A percentile compares a stretch with the other conserved stretches of the same genome.
phyloP scores from a whole-genome alignment of 768 basidiomycete genomes.

The Mycena galericulata region DNA sequence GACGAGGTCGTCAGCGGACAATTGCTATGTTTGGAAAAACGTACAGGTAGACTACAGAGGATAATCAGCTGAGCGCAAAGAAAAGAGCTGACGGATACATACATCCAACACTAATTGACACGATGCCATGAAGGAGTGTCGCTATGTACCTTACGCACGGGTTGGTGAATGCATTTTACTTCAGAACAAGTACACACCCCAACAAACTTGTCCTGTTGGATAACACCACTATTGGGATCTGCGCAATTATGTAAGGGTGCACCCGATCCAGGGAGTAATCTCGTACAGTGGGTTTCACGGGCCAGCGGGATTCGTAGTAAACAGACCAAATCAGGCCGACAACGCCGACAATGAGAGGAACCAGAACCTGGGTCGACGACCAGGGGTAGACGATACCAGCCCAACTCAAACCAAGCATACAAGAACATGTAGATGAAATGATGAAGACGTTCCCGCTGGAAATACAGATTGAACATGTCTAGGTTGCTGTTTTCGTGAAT shows the following conservation, averaged over 20 bases:
- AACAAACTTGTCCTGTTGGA: neutral
- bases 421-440: conserved; percentile 42
- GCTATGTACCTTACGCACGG: neutral
- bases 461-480: too few relatives aligned
- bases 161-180: neutral
- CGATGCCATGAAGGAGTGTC: neutral
- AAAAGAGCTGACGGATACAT: too few relatives aligned
- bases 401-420: conserved; percentile 50
- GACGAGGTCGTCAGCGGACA: too few relatives aligned
- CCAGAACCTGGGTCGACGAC: conserved; percentile 51
- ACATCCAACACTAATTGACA: neutral
- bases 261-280: too few relatives aligned
- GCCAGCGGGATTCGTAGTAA: neutral
- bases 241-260: too few relatives aligned
- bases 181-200: neutral
- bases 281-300: conserved; percentile 7
- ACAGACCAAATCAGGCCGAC: neutral
- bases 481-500: too few relatives aligned
- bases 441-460: conserved; percentile 49
- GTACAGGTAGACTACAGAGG: conserved; percentile 14
- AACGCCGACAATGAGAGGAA: conserved; percentile 55
- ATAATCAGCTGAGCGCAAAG: too few relatives aligned
- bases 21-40: neutral
- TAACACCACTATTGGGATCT: neutral
- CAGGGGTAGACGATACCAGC: conserved; percentile 56